phyloP scores from a whole-genome alignment of 768 basidiomycete genomes.

The Termitomyces eurrhizus region DNA sequence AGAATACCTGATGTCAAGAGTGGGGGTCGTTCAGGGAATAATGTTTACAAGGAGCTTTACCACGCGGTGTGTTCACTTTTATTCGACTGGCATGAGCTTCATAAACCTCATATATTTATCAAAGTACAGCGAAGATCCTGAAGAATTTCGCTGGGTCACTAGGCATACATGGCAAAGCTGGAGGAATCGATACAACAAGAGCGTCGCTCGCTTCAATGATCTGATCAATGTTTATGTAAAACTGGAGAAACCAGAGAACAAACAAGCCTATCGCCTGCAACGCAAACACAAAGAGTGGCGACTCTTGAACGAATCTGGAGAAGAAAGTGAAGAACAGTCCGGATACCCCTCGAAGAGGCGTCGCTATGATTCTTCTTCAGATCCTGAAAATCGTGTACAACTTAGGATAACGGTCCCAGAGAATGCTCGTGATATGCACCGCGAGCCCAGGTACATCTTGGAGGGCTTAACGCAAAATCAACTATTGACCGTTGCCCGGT shows the following conservation, averaged over 20 bases:
- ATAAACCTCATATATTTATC: neutral
- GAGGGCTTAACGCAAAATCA: neutral
- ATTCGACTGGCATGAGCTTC: neutral
- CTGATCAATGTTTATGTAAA: slow-evolving; percentile 28
- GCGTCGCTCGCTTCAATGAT: slow-evolving; percentile 26
- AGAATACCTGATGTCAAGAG: slow-evolving; percentile 27
- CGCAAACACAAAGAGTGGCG: slow-evolving; percentile 8
- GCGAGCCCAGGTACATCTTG: neutral
- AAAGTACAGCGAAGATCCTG: slow-evolving; percentile 19
- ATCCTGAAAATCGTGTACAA: neutral
- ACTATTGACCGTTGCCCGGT: neutral
- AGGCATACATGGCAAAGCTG: slow-evolving; percentile 45
- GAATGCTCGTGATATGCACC: neutral
- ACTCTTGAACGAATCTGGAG: neutral
- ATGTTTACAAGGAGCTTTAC: slow-evolving; percentile 30
- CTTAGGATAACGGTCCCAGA: neutral
- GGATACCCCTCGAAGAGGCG: slow-evolving; percentile 3
- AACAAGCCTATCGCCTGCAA: slow-evolving; percentile 24
- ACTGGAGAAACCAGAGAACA: slow-evolving; percentile 19
- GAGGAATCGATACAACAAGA: slow-evolving; percentile 44
- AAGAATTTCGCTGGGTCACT: slow-evolving; percentile 32
- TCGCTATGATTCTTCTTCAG: slow-evolving; percentile 2
- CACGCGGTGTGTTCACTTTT: slow-evolving; percentile 21
- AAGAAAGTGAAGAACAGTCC: neutral
- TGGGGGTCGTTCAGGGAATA: slow-evolving; percentile 38